Evolutionary conservation across 2,329 filamentous ascomycete genomes (phyloP).

Genomic region (Pestalotiopsis sp.): DNA sequence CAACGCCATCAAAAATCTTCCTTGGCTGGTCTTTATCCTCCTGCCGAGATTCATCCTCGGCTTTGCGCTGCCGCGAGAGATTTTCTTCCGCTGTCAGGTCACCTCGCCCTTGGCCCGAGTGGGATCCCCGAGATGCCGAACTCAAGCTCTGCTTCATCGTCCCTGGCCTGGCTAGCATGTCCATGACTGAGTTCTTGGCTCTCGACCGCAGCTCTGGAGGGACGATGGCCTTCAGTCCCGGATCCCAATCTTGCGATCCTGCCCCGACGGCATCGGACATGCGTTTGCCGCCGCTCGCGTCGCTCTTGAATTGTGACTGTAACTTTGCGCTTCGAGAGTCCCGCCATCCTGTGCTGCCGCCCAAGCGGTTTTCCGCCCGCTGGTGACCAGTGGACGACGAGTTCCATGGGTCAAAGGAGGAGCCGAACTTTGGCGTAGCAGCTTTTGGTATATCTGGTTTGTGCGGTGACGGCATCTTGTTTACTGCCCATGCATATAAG

Average conservation of each 20-base stretch:
- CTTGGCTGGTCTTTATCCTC: conserved; percentile 47
- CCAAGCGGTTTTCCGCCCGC: conserved; percentile 67
- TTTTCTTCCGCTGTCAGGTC: conserved; percentile 26
- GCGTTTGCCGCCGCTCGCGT: conserved; percentile 58
- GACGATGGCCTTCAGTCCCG: conserved; percentile 44
- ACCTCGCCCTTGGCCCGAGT: conserved; percentile 11
- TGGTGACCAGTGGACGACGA: conserved; percentile 79
- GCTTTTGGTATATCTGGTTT: conserved; percentile 30
- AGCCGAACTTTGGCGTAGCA: conserved; percentile 43
- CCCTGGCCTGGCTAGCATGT: conserved; percentile 55
- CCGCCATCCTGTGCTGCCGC: conserved; percentile 68
- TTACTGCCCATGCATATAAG: not conserved
- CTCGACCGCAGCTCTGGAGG: conserved; percentile 43
- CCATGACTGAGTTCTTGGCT: conserved; percentile 47
- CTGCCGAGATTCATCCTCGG: conserved; percentile 38
- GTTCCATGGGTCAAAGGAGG: conserved; percentile 70
- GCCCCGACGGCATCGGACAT: conserved; percentile 68
- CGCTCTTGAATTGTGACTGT: conserved; percentile 65
- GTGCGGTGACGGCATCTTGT: conserved; percentile 22
- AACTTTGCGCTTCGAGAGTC: conserved; percentile 71
- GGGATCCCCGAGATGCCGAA: conserved; percentile 17
- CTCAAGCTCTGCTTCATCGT: conserved; percentile 37
- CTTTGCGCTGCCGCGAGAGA: conserved; percentile 27
- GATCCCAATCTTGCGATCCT: conserved; percentile 59
- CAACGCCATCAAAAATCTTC: conserved; percentile 69